Evolutionary conservation across 129 eudicot genomes (phyloP), one percentile per base, ranked within the genome.

Genomic region (Tagetes erecta): DNA sequence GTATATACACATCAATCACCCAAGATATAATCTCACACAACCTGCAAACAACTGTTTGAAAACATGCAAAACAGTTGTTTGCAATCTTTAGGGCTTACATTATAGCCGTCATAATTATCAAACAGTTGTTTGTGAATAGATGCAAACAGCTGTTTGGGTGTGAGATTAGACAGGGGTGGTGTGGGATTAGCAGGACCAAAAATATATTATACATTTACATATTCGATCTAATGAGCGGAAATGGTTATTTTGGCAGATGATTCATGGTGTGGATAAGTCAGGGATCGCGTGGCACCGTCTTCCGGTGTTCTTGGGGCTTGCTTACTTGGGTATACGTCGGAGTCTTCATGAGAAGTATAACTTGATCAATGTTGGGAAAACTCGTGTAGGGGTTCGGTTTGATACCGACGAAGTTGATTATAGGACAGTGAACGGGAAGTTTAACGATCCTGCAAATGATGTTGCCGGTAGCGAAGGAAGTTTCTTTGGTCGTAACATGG

Each of bases 401-500:
- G 72, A 82, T 45, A 76, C 76, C 5, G 64, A 49, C 0, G 86
- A 81, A 0, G 60, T 65, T 64, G 80, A 80, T 4, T 83, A 69
- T 60, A 80, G 87, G 58, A 74, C 91, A 2, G 78, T 64, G 1
- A 75, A 84, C 31, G 86, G 88, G 20, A 73, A 64, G 67, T 81
- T 58, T 42, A 81, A 84, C 55, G 86, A 86, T 78, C 86, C 84
- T 1, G 57, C 40, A 31, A 74, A 87, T 65, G 85, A 65, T 69
- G 74, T 12, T 33, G 82, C 76, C 8, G 88, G 92, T 1, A 55
- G 78, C 9, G 56, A 70, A 51, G 85, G 83, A 6, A 79, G 83
- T 75, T 87, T 87, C 80, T 87, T 87, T 62, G 89, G 92, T 72
- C 78, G 92, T 81, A 87, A 87, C 47, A 67, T 84, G 46, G 78